Conservation (phyloP, 208 protist genomes). For the Wallacemonas collosoma region DNA sequence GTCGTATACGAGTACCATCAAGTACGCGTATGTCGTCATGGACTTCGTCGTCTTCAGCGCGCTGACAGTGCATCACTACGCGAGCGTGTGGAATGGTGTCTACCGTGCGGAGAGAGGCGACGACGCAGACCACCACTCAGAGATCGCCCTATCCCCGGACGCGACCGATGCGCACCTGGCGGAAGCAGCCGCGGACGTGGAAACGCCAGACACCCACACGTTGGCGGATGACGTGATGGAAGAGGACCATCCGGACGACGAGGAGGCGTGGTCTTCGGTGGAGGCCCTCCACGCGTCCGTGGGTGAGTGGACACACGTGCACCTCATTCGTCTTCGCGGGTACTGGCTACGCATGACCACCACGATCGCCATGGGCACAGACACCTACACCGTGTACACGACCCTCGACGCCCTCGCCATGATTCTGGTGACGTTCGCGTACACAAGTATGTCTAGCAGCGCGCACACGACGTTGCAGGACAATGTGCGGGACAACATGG, state of each 20-base stretch:
- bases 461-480: conserved; percentile 49
- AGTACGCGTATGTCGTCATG: conserved; percentile 33
- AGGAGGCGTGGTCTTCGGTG: background rate
- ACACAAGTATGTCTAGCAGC: conserved; percentile 51
- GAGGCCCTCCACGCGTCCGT: conserved; percentile 2
- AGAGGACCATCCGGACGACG: conserved; percentile 4
- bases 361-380: conserved; percentile 48
- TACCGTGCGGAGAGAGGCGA: conserved; percentile 23
- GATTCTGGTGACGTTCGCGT: conserved; percentile 50
- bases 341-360: conserved; percentile 41
- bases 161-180: no score
- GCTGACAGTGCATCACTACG: conserved; percentile 35
- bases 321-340: background rate
- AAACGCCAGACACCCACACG: background rate
- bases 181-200: no score
- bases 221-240: background rate
- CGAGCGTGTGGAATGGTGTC: conserved; percentile 38
- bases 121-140: background rate
- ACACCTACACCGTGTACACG: conserved; percentile 72
- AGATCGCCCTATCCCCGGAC: no score
- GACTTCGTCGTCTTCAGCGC: conserved; percentile 37
- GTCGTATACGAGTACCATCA: conserved; percentile 9
- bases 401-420: conserved; percentile 50
- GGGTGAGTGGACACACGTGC: background rate
- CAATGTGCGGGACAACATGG: conserved; percentile 68